Conservation (phyloP, 2,329 filamentous ascomycete species). For the Scortechinia acanthostroma region DNA sequence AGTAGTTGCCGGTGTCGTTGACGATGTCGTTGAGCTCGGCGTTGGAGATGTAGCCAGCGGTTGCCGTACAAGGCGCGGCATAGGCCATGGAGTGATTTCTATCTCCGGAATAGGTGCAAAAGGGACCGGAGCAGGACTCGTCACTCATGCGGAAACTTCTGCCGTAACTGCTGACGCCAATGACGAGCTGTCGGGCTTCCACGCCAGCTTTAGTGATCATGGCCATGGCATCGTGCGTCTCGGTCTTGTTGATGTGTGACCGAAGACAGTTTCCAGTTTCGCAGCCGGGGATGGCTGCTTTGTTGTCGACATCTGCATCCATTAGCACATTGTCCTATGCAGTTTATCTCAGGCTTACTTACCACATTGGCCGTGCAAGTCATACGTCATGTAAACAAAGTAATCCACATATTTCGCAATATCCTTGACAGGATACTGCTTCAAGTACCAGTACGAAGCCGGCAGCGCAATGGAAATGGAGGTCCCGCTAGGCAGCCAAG, state of each 20-base stretch:
- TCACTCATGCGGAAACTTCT: slow-evolving; percentile 6
- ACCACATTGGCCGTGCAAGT: slow-evolving; percentile 13
- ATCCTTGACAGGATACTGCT: slow-evolving; percentile 15
- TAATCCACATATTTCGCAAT: slow-evolving; percentile 16
- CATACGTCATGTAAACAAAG: slow-evolving; percentile 23
- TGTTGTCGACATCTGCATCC: no score
- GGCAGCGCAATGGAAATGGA: not conserved
- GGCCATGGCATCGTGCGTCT: no score
- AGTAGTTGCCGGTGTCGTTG: no score
- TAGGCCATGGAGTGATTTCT: not conserved
- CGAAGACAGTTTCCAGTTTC: no score
- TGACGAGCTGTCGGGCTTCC: slow-evolving; percentile 4
- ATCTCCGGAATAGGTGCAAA: slow-evolving; percentile 5
- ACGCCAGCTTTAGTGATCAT: no score
- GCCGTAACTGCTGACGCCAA: slow-evolving; percentile 7
- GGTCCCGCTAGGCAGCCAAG: not conserved
- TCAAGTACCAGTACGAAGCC: slow-evolving; percentile 16
- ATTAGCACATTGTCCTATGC: no score
- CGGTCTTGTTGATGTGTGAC: no score
- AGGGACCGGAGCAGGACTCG: slow-evolving; percentile 3
- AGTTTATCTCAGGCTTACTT: no score
- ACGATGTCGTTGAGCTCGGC: not conserved
- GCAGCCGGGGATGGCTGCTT: no score
- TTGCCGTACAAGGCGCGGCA: not conserved
- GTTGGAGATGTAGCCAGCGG: not conserved